A percentile compares a stretch with the other conserved stretches of the same genome.
Evolutionary conservation across 495 filamentous ascomycete species (phyloP).

Genomic region (Aspergillus homomorphus): DNA sequence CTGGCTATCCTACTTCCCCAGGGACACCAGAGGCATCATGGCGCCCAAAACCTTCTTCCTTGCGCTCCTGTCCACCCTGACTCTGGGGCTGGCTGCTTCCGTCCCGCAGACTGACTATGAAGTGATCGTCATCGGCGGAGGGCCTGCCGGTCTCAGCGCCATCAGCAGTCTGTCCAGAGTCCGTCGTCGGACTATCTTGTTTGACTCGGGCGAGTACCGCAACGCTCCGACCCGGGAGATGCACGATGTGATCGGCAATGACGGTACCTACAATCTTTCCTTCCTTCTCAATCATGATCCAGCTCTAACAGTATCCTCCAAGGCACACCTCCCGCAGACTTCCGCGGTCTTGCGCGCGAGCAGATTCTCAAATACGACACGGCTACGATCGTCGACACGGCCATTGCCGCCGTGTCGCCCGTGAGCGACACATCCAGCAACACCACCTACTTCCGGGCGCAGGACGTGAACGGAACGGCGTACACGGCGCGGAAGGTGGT

Average conservation of each 20-base stretch:
- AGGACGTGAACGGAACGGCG: slow-evolving; percentile 26
- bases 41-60: slow-evolving; percentile 14
- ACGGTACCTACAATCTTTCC: slow-evolving; percentile 35
- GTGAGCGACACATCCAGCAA: slow-evolving; percentile 19
- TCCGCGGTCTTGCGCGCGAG: slow-evolving; percentile 49
- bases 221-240: slow-evolving; percentile 53
- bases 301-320: not conserved
- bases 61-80: slow-evolving; percentile 16
- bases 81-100: slow-evolving; percentile 15
- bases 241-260: slow-evolving; percentile 59
- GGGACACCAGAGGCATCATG: slow-evolving; percentile 5
- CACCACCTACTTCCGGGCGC: slow-evolving; percentile 45
- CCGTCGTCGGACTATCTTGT: slow-evolving; percentile 47
- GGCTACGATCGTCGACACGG: slow-evolving; percentile 48
- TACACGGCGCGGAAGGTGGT: slow-evolving; percentile 51
- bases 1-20: not conserved
- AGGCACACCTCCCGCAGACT: slow-evolving; percentile 52
- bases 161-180: slow-evolving; percentile 55
- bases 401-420: slow-evolving; percentile 43
- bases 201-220: slow-evolving; percentile 55
- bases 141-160: slow-evolving; percentile 41
- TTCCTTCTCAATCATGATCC: not conserved
- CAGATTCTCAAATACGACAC: slow-evolving; percentile 50
- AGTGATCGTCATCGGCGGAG: slow-evolving; percentile 37
- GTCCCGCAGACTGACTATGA: slow-evolving; percentile 29